Conservation (phyloP, 345 rosid genomes). For the Sonneratia alba region DNA sequence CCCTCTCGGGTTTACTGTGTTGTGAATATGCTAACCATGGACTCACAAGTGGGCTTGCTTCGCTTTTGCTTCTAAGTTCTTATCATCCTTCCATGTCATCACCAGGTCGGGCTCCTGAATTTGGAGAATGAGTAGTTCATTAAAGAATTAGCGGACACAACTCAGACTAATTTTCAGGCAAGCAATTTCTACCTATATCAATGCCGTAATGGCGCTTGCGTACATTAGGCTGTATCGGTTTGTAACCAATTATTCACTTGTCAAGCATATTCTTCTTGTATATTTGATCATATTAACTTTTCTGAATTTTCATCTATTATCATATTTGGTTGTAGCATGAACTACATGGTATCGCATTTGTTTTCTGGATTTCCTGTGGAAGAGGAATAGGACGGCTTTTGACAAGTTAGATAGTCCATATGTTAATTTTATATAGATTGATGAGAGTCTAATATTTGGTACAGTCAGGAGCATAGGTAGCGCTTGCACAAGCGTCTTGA, state of each 20-base stretch:
- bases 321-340: too few relatives aligned
- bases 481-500: too few relatives aligned
- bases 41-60: background rate
- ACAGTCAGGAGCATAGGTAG: too few relatives aligned
- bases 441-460: too few relatives aligned
- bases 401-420: too few relatives aligned
- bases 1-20: background rate
- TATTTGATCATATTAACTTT: too few relatives aligned
- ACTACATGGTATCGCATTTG: too few relatives aligned
- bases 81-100: background rate
- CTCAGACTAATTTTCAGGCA: slow-evolving; percentile 70
- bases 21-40: background rate
- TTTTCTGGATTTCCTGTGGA: too few relatives aligned
- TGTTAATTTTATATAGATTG: too few relatives aligned
- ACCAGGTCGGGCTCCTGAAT: slow-evolving; percentile 78
- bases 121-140: slow-evolving; percentile 93
- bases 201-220: background rate
- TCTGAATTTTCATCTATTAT: too few relatives aligned
- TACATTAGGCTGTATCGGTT: background rate
- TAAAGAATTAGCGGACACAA: slow-evolving; percentile 36
- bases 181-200: slow-evolving; percentile 1
- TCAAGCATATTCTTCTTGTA: too few relatives aligned
- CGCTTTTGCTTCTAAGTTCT: background rate
- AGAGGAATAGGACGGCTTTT: too few relatives aligned
- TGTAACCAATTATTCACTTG: background rate